Percentiles rank a stretch among this genome's conserved stretches.
Evolutionary conservation across 352 stramenopile genomes (phyloP).

Genomic region (Phytopythium delawarense): DNA sequence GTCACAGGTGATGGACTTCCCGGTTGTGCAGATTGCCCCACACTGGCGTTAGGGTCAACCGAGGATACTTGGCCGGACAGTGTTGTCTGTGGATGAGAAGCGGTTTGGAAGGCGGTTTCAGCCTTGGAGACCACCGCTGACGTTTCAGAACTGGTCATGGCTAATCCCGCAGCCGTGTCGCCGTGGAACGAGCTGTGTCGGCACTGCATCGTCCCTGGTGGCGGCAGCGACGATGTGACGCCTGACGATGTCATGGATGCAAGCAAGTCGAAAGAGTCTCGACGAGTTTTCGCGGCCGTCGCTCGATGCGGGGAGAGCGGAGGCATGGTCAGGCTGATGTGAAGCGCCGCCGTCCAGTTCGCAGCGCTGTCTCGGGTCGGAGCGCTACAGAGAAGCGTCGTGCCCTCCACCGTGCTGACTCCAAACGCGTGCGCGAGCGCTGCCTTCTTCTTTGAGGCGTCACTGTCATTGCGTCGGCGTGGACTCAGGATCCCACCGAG

Average conservation of each 20-base stretch:
- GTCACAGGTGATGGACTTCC: neutral
- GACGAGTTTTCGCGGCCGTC: constrained; percentile 46
- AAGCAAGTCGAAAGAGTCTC: constrained; percentile 70
- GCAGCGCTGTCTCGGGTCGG: constrained; percentile 56
- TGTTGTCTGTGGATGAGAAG: too few species aligned
- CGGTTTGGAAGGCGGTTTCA: neutral
- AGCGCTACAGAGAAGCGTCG: constrained; percentile 57
- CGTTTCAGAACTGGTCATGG: neutral
- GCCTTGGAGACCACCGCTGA: neutral
- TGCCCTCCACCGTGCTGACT: constrained; percentile 63
- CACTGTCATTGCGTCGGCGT: constrained; percentile 4
- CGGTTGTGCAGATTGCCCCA: neutral
- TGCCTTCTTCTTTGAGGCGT: constrained; percentile 39
- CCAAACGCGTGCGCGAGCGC: constrained; percentile 51
- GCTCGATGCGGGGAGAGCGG: constrained; percentile 70
- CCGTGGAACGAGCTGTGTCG: constrained; percentile 6
- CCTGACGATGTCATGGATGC: constrained; percentile 10
- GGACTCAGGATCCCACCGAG: constrained; percentile 5
- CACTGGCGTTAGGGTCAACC: neutral
- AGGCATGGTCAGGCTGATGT: constrained; percentile 74
- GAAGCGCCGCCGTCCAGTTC: constrained; percentile 66
- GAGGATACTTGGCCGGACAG: neutral
- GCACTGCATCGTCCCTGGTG: neutral
- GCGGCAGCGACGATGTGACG: neutral
- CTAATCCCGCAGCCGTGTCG: neutral